These are phyloP conservation scores for Lasiosphaeria hispida DNA, from an alignment of 495 filamentous ascomycete genomes.

Conservation along the genomic window DNA sequence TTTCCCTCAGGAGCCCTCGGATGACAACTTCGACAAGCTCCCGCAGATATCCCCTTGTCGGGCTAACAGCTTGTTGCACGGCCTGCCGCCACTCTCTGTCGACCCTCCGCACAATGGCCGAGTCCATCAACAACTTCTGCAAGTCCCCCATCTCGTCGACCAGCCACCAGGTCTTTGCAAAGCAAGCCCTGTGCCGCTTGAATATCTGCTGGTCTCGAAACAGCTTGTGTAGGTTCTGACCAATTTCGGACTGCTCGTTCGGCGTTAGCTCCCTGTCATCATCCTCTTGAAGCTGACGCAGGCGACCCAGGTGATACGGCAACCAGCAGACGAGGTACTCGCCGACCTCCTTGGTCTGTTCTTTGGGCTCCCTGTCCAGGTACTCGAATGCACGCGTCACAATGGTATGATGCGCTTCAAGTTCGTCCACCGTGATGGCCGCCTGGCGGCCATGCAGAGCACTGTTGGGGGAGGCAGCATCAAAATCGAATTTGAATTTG, in stretches of 20 bases:
- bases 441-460: conserved; percentile 1
- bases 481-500: conserved; percentile 19
- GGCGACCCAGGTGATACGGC: conserved; percentile 13
- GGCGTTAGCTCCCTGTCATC: not conserved
- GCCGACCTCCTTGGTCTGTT: conserved; percentile 4
- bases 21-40: no score
- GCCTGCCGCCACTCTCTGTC: not conserved
- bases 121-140: not conserved
- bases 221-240: not conserved
- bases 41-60: no score
- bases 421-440: conserved; percentile 13
- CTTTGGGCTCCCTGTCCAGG: not conserved
- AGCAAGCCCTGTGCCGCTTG: no score
- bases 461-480: conserved; percentile 4
- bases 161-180: not conserved
- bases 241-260: not conserved
- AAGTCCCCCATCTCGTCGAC: not conserved
- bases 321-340: conserved; percentile 11
- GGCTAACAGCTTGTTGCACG: no score
- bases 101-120: not conserved
- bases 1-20: no score
- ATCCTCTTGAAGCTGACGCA: not conserved
- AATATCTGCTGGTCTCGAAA: not conserved
- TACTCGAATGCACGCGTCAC: conserved; percentile 10
- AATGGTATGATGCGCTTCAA: conserved; percentile 18